Evolutionary conservation across 2,329 filamentous ascomycete species (phyloP), one percentile per base, ranked within the genome.

Genomic region (Bretziella fagacearum): DNA sequence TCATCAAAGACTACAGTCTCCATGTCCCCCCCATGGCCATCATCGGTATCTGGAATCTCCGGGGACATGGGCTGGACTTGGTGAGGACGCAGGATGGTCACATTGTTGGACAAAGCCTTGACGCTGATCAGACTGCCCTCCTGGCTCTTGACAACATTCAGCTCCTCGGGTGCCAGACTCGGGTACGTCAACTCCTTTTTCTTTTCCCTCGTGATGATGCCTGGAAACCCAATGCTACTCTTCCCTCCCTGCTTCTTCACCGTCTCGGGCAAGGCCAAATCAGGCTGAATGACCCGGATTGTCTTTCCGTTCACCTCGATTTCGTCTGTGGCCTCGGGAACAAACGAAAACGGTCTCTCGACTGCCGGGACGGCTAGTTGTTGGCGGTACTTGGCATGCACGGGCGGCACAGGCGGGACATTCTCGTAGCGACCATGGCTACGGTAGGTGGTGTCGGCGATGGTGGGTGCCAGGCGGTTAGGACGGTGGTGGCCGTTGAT

Each of bases 131-230:
- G 15, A 30, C 40, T 42, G 13, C 23, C 10, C 6, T 42, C 40
- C 3, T n/a, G 23, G 26, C 37, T 39, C 20, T 50, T 50, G 22
- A 25, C 32, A n/a, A 50, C 43, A n/a, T 35, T 20, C 11, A 50
- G 37, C 2, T 50, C 48, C 20, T 43, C 48, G 2, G 48, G 44
- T 5, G 37, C 48, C 13, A 50, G 30, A 10, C 44, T 43, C 4
- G 44, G 43, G 18, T 46, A 41, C 3, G 43, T 50, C n/a, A 49
- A 36, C 8, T 41, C n/a, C n/a, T n/a, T 20, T 7, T 39, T 13
- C 18, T 20, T 20, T 23, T 39, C 35, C 3, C 17, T 6, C 3
- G 10, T 39, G 6, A 20, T 41, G 35, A 32, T 17, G 2, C 45
- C 35, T 10, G 18, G 23, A 8, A 22, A 2, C 35, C 35, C 35